Base-by-base conservation (phyloP, 169 alveolate genomes). In the Eimeria necatrix region DNA sequence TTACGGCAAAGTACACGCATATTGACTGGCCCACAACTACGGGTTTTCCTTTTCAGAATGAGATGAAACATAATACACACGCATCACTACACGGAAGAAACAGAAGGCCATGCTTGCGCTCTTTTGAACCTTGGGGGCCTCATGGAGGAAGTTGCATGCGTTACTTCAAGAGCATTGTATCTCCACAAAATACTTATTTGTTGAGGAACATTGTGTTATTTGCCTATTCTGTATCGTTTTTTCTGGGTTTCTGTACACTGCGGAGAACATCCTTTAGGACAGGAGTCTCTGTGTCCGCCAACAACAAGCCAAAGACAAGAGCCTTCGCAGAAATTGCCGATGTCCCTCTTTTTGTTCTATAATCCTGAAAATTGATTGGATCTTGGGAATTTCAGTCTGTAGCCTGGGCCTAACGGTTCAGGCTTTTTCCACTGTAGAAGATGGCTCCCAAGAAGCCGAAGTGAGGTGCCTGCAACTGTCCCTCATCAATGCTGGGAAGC, bases 381-480 rank as follows among this genome's bases (percentile, higher is more conserved):
- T 12, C 41, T 71, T 71, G 53, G 53, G 22, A 71, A 14, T 32
- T 8, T n/a, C 4, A 4, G 48, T n/a, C 8, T 76, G 0, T 8
- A 49, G 68, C 68, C 12, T 56, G 12, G 68, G 68, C 68, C 12
- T 56, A 0, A 56, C 68, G 32, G 52, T 22, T 81, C 4, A 12
- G 10, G n/a, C 51, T 20, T 18, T 41, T n/a, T 20, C n/a, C 9
- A 10, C 24, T 51, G 20, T 22, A 53, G 53, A 81, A 49, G 56
- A 81, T 81, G 90, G 90, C 90, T 10, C 90, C 90, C n/a, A 81
- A 81, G 74, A 81, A 81, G 74, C 6, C 73, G 14, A 81, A 81
- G 90, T 81, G 41, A 81, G 90, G 22, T 3, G 53, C 90, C 20
- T 0, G 0, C 12, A 8, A 14, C 49, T 24, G 14, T 52, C 53